phyloP scores from a whole-genome alignment of 257 asterid species.

The Ilex aquifolium region DNA sequence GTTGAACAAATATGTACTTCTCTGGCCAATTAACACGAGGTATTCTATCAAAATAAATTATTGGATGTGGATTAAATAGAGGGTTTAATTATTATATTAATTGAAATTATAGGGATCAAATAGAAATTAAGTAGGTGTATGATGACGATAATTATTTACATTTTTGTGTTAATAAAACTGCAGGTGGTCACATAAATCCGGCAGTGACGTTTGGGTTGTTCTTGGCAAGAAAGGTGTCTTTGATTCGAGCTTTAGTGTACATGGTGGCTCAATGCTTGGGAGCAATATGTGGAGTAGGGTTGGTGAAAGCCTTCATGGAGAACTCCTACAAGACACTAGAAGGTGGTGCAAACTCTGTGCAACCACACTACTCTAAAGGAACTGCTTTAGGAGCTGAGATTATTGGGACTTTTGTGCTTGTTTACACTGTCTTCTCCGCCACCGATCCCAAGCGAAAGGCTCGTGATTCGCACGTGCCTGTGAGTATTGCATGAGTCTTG shows the following conservation, averaged over 20 bases:
- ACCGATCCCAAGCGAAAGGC: conserved; percentile 94
- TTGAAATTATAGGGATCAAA: too few species aligned
- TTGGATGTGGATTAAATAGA: too few species aligned
- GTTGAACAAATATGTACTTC: too few species aligned
- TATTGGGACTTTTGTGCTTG: conserved; percentile 73
- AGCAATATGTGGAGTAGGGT: conserved; percentile 83
- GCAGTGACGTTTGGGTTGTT: too few species aligned
- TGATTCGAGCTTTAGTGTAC: conserved; percentile 63
- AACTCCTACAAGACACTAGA: conserved; percentile 45
- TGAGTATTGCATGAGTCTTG: conserved; percentile 15
- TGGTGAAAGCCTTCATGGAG: conserved; percentile 85
- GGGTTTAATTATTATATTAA: too few species aligned
- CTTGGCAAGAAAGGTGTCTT: conserved; percentile 87
- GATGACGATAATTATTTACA: neutral
- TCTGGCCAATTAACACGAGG: too few species aligned
- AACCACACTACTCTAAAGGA: conserved; percentile 64
- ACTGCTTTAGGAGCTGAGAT: conserved; percentile 91
- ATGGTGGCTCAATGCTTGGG: conserved; percentile 79
- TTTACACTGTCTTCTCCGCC: conserved; percentile 91
- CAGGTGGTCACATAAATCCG: conserved; percentile 30
- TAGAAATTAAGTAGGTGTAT: too few species aligned
- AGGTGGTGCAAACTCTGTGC: conserved; percentile 71
- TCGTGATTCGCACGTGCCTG: conserved; percentile 97
- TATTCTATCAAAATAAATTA: too few species aligned
- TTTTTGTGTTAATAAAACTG: neutral